Evolutionary conservation across 805 yeast genomes (phyloP).

Genomic region (Starmerella tilneyi): DNA sequence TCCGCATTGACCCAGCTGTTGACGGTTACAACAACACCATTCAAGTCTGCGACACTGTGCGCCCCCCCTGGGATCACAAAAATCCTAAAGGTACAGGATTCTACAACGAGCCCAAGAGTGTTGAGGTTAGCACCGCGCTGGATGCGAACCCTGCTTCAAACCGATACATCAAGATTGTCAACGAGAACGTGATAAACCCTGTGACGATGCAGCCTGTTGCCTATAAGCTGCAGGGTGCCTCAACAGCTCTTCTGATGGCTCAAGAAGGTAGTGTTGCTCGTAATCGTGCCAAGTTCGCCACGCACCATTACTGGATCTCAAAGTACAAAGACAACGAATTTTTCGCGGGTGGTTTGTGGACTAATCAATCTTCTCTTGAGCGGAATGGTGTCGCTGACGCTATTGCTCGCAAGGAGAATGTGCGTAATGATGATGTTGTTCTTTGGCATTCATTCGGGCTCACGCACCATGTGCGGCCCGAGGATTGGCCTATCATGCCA

Average conservation of each 20-base stretch:
- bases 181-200: conserved; percentile 61
- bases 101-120: conserved; percentile 47
- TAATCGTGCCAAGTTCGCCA: conserved; percentile 63
- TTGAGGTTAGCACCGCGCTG: conserved; percentile 59
- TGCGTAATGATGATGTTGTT: conserved; percentile 57
- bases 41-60: conserved; percentile 57
- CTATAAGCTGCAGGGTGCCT: conserved; percentile 63
- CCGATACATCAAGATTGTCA: conserved; percentile 64
- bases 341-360: conserved; percentile 76
- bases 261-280: conserved; percentile 51
- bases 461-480: conserved; percentile 61
- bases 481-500: conserved; percentile 86
- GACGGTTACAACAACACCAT: conserved; percentile 74
- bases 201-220: conserved; percentile 63
- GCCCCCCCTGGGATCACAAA: conserved; percentile 44
- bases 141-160: conserved; percentile 67
- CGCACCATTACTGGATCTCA: conserved; percentile 73
- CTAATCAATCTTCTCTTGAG: conserved; percentile 68
- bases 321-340: conserved; percentile 61
- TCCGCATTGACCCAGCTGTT: conserved; percentile 71
- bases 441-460: conserved; percentile 75
- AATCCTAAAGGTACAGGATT: conserved; percentile 67
- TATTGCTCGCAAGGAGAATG: conserved; percentile 42
- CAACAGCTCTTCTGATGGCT: conserved; percentile 66
- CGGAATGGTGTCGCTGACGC: conserved; percentile 33